phyloP scores from a whole-genome alignment of 2,329 filamentous ascomycete species.

The Lecanicillium sp. region DNA sequence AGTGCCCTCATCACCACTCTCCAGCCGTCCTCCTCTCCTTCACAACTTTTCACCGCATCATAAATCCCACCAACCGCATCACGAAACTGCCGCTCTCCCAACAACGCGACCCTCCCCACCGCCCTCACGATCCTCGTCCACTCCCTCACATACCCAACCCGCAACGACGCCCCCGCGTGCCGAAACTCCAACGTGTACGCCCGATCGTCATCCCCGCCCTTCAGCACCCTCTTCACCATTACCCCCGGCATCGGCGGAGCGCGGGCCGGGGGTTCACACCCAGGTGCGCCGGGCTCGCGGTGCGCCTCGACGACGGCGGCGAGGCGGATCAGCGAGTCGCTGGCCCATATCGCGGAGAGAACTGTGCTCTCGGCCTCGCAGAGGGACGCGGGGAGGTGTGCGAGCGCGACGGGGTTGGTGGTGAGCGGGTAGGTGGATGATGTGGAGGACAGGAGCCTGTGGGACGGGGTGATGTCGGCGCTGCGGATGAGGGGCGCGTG shows the following conservation, averaged over 20 bases:
- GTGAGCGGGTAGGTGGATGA: background rate
- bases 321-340: background rate
- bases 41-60: background rate
- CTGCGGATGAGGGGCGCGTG: background rate
- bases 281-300: background rate
- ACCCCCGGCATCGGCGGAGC: background rate
- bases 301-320: background rate
- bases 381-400: too few species aligned
- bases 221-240: background rate
- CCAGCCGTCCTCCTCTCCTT: background rate
- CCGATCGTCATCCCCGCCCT: background rate
- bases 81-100: conserved; percentile 11
- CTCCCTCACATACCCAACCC: conserved; percentile 10
- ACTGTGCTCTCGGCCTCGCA: background rate
- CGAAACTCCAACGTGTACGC: conserved; percentile 17
- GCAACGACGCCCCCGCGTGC: conserved; percentile 16
- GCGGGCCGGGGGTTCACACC: too few species aligned
- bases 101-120: conserved; percentile 14
- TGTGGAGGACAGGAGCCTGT: background rate
- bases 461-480: background rate
- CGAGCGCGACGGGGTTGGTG: background rate
- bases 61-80: background rate
- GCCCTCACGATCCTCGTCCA: conserved; percentile 16
- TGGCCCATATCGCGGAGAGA: background rate
- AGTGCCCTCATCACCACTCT: background rate